Base-by-base conservation (phyloP, 192 early-diverging fungal genomes). In the Entophlyctis luteolus region DNA sequence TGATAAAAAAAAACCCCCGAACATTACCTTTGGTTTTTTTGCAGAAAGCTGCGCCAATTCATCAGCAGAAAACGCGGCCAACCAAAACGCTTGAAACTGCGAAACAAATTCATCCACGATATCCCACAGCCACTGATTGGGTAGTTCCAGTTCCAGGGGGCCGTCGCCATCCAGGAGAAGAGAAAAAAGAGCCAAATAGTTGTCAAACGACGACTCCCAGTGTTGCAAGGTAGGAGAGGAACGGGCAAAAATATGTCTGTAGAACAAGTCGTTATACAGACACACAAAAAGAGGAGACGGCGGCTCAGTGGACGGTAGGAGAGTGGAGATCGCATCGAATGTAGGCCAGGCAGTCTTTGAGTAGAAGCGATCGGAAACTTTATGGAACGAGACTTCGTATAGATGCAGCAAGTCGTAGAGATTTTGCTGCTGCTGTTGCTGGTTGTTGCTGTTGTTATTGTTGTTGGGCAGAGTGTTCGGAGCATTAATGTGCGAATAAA, bases 41-140 rank as follows among this genome's bases (percentile, higher is more conserved):
- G n/a, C n/a, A n/a, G n/a, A n/a, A n/a, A n/a, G n/a, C n/a, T n/a
- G n/a, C n/a, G n/a, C n/a, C n/a, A n/a, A n/a, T n/a, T n/a, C n/a
- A n/a, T n/a, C n/a, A n/a, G n/a, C n/a, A n/a, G n/a, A n/a, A n/a
- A n/a, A n/a, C n/a, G n/a, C n/a, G n/a, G n/a, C 95, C 65, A 91
- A 89, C 81, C 92, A 91, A 82, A 95, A 98, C 58, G 93, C 88
- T 83, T 98, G 95, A 87, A 95, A 98, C 81, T 98, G 95, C 79
- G 94, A 98, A 71, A 98, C 96, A 78, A 98, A 98, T 80, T 98
- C 95, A 70, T 98, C 95, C 65, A 98, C 93, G 73, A 98, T 96
- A 79, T 98, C 95, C 94, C 94, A 98, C 39, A 98, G 79, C 95
- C 95, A 98, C 79, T 95, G 94, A 83, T 93, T 96, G 27, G 95